Percentiles rank a stretch among this genome's conserved stretches.
phyloP scores from a whole-genome alignment of 257 asterid genomes.

The Nicotiana noctiflora region DNA sequence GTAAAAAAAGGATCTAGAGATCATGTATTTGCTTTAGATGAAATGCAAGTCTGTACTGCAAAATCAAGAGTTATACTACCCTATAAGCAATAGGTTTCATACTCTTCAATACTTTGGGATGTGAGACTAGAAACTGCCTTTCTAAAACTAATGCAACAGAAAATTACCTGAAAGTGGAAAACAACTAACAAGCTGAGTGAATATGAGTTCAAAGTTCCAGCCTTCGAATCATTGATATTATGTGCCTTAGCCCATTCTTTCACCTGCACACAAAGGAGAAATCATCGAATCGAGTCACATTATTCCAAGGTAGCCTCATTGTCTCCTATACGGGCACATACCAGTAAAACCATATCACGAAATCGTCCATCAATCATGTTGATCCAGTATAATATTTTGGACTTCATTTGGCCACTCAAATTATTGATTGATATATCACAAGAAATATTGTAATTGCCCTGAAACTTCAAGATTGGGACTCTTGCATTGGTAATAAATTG shows the following conservation, averaged over 20 bases:
- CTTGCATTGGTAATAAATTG: slow-evolving; percentile 64
- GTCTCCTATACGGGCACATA: slow-evolving; percentile 26
- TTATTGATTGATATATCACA: slow-evolving; percentile 89
- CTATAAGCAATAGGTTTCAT: background rate
- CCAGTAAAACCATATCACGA: slow-evolving; percentile 85
- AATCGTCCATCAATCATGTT: slow-evolving; percentile 77
- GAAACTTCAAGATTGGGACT: slow-evolving; percentile 79
- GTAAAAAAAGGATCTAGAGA: background rate
- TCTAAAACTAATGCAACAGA: slow-evolving; percentile 7
- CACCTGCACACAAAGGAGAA: slow-evolving; percentile 52
- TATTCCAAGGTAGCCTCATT: slow-evolving; percentile 12
- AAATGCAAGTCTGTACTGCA: background rate
- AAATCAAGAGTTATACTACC: background rate
- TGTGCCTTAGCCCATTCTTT: slow-evolving; percentile 95
- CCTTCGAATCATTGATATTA: slow-evolving; percentile 67
- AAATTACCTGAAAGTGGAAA: slow-evolving; percentile 85
- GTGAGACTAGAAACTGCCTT: background rate
- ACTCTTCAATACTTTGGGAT: background rate
- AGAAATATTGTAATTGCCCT: slow-evolving; percentile 49
- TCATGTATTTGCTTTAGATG: background rate
- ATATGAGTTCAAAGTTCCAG: slow-evolving; percentile 79
- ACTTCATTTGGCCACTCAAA: slow-evolving; percentile 88
- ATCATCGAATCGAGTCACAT: slow-evolving; percentile 7
- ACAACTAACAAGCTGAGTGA: slow-evolving; percentile 79
- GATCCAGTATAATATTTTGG: slow-evolving; percentile 82